phyloP scores from a whole-genome alignment of 139 green algal species.

The Volvox africanus region DNA sequence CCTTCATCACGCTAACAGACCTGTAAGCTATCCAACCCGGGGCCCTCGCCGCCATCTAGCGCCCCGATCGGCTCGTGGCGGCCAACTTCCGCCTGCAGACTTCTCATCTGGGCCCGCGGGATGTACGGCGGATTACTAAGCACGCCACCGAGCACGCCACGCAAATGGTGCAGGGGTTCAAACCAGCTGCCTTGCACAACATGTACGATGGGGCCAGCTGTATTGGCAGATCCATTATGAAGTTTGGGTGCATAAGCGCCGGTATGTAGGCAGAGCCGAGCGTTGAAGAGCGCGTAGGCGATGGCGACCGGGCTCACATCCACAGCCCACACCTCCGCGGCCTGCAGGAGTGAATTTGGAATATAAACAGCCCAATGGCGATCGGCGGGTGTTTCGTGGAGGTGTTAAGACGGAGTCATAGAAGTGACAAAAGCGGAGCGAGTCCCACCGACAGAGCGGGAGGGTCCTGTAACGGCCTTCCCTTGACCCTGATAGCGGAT shows the following conservation, averaged over 20 bases:
- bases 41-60: conserved; percentile 83
- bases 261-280: not conserved
- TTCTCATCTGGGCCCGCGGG: conserved; percentile 66
- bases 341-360: not conserved
- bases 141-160: conserved; percentile 76
- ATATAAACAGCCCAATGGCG: no score
- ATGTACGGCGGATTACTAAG: conserved; percentile 98
- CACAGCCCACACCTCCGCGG: conserved; percentile 74
- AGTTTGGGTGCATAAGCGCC: not conserved
- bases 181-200: conserved; percentile 82
- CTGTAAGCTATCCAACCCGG: conserved; percentile 75
- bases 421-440: no score
- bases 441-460: no score
- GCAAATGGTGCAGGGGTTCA: conserved; percentile 66
- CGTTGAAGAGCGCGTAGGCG: conserved; percentile 75
- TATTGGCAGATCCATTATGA: no score
- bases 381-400: no score
- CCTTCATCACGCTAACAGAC: conserved; percentile 8
- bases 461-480: no score
- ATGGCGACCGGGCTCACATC: conserved; percentile 72
- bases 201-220: conserved; percentile 38
- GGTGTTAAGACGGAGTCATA: no score
- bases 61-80: conserved; percentile 87
- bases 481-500: no score
- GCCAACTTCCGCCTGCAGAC: conserved; percentile 80